Conservation (phyloP, 352 stramenopile species). For the Peronospora tabacina region DNA sequence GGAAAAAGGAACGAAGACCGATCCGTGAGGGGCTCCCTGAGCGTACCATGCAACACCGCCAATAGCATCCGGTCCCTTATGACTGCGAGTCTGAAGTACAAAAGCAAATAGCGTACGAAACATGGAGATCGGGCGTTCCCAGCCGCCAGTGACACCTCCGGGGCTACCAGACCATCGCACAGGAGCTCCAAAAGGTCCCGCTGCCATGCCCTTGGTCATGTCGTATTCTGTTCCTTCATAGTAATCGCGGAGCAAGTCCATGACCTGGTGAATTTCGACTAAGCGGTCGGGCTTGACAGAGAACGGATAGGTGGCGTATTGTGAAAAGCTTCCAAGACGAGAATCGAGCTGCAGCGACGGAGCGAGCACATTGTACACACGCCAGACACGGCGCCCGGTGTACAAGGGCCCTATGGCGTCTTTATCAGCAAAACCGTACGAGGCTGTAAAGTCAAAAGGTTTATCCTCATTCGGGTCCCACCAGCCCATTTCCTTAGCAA, state of each 20-base stretch:
- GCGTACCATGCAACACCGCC: slow-evolving; percentile 62
- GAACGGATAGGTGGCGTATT: slow-evolving; percentile 85
- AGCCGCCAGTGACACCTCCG: slow-evolving; percentile 51
- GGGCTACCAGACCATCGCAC: slow-evolving; percentile 69
- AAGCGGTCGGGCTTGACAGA: slow-evolving; percentile 66
- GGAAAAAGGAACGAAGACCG: slow-evolving; percentile 70
- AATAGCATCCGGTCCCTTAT: slow-evolving; percentile 32
- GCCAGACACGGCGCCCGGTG: slow-evolving; percentile 83
- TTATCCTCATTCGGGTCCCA: slow-evolving; percentile 47
- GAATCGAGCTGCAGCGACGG: slow-evolving; percentile 71
- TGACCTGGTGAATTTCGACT: slow-evolving; percentile 62
- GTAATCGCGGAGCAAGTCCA: slow-evolving; percentile 82
- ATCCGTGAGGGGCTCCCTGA: slow-evolving; percentile 53
- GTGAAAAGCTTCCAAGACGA: slow-evolving; percentile 47
- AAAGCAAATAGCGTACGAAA: slow-evolving; percentile 86
- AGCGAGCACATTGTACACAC: slow-evolving; percentile 73
- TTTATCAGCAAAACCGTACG: slow-evolving; percentile 58
- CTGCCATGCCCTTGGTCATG: slow-evolving; percentile 75
- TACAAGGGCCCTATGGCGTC: slow-evolving; percentile 61
- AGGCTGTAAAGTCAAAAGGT: slow-evolving; percentile 61
- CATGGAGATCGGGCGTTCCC: slow-evolving; percentile 89
- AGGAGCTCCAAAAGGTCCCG: slow-evolving; percentile 86
- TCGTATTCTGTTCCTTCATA: slow-evolving; percentile 89
- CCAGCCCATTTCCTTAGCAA: slow-evolving; percentile 83
- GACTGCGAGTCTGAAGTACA: slow-evolving; percentile 41